These are phyloP conservation scores for Entophlyctis luteolus DNA, from an alignment of 192 early-diverging fungal species.

Conservation along the genomic window DNA sequence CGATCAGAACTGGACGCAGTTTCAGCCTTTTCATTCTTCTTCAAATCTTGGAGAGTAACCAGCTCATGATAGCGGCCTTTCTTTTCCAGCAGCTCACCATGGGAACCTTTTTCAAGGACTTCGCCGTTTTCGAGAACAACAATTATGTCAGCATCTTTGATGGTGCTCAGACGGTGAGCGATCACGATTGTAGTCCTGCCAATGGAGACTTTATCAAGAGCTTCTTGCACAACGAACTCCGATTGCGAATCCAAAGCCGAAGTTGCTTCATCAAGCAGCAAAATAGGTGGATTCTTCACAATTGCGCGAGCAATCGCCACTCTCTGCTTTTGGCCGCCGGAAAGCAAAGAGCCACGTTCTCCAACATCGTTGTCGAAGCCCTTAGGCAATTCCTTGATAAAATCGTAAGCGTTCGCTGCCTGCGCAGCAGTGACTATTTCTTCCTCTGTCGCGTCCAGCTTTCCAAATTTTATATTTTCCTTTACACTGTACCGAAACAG, in stretches of 20 bases:
- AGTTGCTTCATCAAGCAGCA: constrained; percentile 62
- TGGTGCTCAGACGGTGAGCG: constrained; percentile 86
- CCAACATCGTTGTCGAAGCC: constrained; percentile 48
- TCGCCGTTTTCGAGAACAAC: constrained; percentile 62
- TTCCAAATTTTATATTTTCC: constrained; percentile 48
- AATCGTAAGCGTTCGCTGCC: constrained; percentile 75
- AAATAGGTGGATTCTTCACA: constrained; percentile 77
- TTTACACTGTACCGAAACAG: constrained; percentile 42
- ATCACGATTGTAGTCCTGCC: constrained; percentile 84
- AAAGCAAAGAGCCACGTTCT: constrained; percentile 52
- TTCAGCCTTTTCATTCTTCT: constrained; percentile 7
- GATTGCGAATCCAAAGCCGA: constrained; percentile 49
- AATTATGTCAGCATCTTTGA: constrained; percentile 78
- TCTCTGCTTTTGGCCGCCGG: constrained; percentile 77
- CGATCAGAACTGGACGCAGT: not conserved
- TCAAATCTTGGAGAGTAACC: constrained; percentile 34
- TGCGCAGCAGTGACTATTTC: constrained; percentile 37
- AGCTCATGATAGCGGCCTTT: constrained; percentile 63
- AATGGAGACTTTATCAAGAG: constrained; percentile 41
- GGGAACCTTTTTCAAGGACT: constrained; percentile 70
- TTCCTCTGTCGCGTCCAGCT: constrained; percentile 57
- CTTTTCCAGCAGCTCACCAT: constrained; percentile 63
- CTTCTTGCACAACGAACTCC: constrained; percentile 48
- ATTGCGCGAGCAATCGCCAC: constrained; percentile 77
- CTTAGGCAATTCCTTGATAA: constrained; percentile 77